These are phyloP conservation scores for Aquilaria yunnanensis DNA, from an alignment of 345 rosid species.

Conservation along the genomic window DNA sequence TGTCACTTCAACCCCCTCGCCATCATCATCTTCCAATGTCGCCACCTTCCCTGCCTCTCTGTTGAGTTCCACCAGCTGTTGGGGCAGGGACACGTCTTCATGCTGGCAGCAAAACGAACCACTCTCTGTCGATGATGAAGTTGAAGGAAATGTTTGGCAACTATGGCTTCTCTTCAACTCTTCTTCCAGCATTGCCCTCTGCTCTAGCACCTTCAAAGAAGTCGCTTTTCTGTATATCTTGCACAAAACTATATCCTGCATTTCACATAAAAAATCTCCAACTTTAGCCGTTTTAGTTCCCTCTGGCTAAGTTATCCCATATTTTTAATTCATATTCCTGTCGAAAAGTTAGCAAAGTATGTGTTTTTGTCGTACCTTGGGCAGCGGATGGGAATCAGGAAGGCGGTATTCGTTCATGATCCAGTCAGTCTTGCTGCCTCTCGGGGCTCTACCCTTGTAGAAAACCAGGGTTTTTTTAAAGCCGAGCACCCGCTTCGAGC, in stretches of 20 bases:
- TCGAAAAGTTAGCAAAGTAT: no score
- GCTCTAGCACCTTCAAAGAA: constrained; percentile 77
- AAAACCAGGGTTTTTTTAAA: constrained; percentile 88
- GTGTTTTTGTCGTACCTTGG: constrained; percentile 42
- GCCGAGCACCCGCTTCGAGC: constrained; percentile 65
- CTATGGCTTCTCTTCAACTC: constrained; percentile 22
- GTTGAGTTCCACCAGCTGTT: constrained; percentile 24
- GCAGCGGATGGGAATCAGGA: constrained; percentile 58
- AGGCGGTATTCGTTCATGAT: constrained; percentile 92
- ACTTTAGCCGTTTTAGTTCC: no score
- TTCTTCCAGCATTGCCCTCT: constrained; percentile 71
- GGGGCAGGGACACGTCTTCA: constrained; percentile 29
- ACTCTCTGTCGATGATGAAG: constrained; percentile 39
- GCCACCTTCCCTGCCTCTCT: constrained; percentile 28
- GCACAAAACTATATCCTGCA: constrained; percentile 84
- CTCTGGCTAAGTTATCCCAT: no score
- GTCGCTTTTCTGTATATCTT: constrained; percentile 95
- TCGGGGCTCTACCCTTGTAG: constrained; percentile 83
- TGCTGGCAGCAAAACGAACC: constrained; percentile 29
- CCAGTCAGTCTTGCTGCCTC: constrained; percentile 95
- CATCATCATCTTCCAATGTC: constrained; percentile 1
- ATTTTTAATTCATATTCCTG: no score
- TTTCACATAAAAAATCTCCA: not conserved
- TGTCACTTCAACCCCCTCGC: constrained; percentile 7
- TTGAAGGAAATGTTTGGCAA: constrained; percentile 25